Evolutionary conservation across 2,329 filamentous ascomycete genomes (phyloP).

Genomic region (Cladosporium sp.): DNA sequence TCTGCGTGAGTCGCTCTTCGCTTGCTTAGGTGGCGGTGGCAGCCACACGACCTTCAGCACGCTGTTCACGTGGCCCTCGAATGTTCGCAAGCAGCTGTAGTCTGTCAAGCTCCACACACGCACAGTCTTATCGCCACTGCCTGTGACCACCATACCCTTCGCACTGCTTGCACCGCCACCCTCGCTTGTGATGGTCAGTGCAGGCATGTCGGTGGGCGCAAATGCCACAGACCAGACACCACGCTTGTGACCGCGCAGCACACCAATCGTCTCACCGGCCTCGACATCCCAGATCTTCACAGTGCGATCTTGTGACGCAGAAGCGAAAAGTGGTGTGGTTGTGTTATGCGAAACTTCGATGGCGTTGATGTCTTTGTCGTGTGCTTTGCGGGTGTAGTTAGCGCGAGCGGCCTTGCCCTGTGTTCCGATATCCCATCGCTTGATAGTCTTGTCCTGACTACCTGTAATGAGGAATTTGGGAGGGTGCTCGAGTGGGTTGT

Average conservation of each 20-base stretch:
- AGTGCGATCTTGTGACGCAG: slow-evolving; percentile 91
- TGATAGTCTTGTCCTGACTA: slow-evolving; percentile 92
- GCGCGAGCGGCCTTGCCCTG: slow-evolving; percentile 56
- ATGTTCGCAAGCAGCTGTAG: slow-evolving; percentile 87
- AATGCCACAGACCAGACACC: slow-evolving; percentile 97
- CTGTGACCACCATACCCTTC: slow-evolving; percentile 81
- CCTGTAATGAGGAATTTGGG: slow-evolving; percentile 84
- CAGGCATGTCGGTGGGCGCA: slow-evolving; percentile 71
- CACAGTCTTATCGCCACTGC: slow-evolving; percentile 91
- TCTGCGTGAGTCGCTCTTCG: slow-evolving; percentile 46
- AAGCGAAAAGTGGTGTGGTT: slow-evolving; percentile 77
- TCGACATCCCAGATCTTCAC: slow-evolving; percentile 95
- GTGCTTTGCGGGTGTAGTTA: slow-evolving; percentile 85
- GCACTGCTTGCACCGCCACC: slow-evolving; percentile 58
- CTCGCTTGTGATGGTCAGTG: slow-evolving; percentile 67
- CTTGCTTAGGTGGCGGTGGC: slow-evolving; percentile 40
- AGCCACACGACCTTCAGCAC: slow-evolving; percentile 93
- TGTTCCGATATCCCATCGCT: slow-evolving; percentile 75
- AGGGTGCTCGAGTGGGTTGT: slow-evolving; percentile 71
- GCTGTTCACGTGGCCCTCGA: slow-evolving; percentile 94
- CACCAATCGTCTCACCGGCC: slow-evolving; percentile 84
- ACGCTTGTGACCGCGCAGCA: slow-evolving; percentile 85
- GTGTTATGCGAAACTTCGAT: slow-evolving; percentile 67
- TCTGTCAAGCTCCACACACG: slow-evolving; percentile 92
- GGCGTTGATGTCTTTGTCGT: slow-evolving; percentile 98